Evolutionary conservation across 495 filamentous ascomycete species (phyloP).

Genomic region (Talaromyces stipitatus): DNA sequence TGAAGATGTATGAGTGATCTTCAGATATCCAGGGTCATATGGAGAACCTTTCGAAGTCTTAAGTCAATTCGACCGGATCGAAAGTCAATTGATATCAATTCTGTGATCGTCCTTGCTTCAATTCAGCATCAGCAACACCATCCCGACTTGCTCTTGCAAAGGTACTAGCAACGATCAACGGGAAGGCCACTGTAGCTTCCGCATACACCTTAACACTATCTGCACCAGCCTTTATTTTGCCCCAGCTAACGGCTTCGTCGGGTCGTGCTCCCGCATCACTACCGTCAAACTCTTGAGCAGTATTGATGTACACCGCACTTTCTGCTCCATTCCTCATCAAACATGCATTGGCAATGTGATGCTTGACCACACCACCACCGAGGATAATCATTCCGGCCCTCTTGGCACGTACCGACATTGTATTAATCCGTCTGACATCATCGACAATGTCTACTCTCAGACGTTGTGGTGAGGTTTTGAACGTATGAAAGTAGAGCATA

Average conservation of each 20-base stretch:
- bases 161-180: conserved; percentile 88
- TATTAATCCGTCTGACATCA: conserved; percentile 85
- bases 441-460: conserved; percentile 81
- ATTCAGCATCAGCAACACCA: not conserved
- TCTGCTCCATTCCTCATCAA: conserved; percentile 96
- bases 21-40: not conserved
- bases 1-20: not conserved
- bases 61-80: not conserved
- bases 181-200: conserved; percentile 88
- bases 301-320: conserved; percentile 94
- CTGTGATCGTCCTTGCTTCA: not conserved
- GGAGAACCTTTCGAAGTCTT: not conserved
- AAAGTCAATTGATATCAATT: not conserved
- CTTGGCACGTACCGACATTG: conserved; percentile 74
- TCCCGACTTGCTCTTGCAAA: conserved; percentile 51
- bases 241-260: conserved; percentile 97
- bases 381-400: conserved; percentile 89
- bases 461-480: conserved; percentile 68
- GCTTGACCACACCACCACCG: conserved; percentile 88
- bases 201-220: conserved; percentile 89
- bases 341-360: conserved; percentile 95
- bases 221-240: conserved; percentile 85
- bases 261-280: conserved; percentile 93
- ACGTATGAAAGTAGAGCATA: conserved; percentile 97
- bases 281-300: conserved; percentile 92